phyloP scores from a whole-genome alignment of 2,329 filamentous ascomycete species.

The Penicillium sp. region DNA sequence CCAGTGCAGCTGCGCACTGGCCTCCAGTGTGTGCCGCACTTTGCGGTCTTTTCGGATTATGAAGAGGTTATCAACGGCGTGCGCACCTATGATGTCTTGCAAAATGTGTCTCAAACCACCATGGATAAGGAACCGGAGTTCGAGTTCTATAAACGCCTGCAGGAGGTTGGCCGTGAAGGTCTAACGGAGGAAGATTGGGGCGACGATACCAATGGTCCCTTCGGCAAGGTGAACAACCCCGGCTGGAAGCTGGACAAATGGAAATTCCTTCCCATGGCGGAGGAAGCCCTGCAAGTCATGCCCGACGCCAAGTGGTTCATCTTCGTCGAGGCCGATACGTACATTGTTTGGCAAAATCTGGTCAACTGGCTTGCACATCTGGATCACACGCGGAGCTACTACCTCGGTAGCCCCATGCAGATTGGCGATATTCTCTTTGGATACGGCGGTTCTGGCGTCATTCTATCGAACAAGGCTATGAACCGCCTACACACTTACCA shows the following conservation, averaged over 20 bases:
- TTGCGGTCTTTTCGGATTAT: constrained; percentile 30
- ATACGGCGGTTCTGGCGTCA: constrained; percentile 53
- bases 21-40: constrained; percentile 29
- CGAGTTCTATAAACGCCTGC: constrained; percentile 49
- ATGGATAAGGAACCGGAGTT: constrained; percentile 44
- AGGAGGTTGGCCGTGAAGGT: constrained; percentile 41
- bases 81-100: constrained; percentile 25
- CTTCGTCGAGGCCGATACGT: constrained; percentile 60
- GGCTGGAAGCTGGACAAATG: constrained; percentile 56
- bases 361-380: constrained; percentile 52
- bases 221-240: constrained; percentile 44
- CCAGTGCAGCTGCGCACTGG: constrained; percentile 30
- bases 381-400: constrained; percentile 47
- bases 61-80: constrained; percentile 29
- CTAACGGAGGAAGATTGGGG: constrained; percentile 31
- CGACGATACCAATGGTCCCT: constrained; percentile 32
- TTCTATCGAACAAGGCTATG: constrained; percentile 51
- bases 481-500: constrained; percentile 37
- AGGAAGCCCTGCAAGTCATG: constrained; percentile 42
- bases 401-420: constrained; percentile 55
- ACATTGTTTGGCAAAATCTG: constrained; percentile 54
- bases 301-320: constrained; percentile 57
- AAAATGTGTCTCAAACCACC: constrained; percentile 22
- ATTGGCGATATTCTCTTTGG: constrained; percentile 50
- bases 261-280: constrained; percentile 57